A percentile compares a stretch with the other conserved stretches of the same genome.
Conservation (phyloP, 495 filamentous ascomycete species). For the Diplogelasinospora grovesii region DNA sequence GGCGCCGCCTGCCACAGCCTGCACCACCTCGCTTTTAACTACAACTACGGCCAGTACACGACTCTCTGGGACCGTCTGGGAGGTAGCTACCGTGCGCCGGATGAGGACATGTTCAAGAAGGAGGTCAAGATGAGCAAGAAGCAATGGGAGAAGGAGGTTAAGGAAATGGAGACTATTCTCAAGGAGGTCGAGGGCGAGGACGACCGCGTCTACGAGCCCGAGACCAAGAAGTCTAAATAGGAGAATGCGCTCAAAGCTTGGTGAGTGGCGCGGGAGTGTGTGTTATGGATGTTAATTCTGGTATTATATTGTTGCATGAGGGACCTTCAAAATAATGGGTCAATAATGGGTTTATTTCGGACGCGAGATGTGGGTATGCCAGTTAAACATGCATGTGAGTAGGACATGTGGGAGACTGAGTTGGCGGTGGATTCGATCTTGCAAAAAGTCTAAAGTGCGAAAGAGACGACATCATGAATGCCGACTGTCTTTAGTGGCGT, state of each 20-base stretch:
- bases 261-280: no score
- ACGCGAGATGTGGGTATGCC: no score
- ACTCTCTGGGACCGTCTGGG: conserved; percentile 92
- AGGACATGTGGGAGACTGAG: no score
- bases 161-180: conserved; percentile 81
- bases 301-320: no score
- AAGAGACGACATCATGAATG: no score
- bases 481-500: no score
- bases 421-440: no score
- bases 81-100: conserved; percentile 83
- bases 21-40: conserved; percentile 97
- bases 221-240: conserved; percentile 45
- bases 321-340: no score
- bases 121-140: conserved; percentile 81
- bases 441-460: no score
- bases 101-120: conserved; percentile 76
- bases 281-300: no score
- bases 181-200: conserved; percentile 84
- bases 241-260: not conserved
- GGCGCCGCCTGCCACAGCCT: conserved; percentile 80
- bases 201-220: conserved; percentile 60
- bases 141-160: conserved; percentile 73
- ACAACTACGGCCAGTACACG: conserved; percentile 96
- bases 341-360: no score
- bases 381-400: no score